Base-by-base conservation (phyloP, 257 asterid genomes). In the Solanum neorickii region DNA sequence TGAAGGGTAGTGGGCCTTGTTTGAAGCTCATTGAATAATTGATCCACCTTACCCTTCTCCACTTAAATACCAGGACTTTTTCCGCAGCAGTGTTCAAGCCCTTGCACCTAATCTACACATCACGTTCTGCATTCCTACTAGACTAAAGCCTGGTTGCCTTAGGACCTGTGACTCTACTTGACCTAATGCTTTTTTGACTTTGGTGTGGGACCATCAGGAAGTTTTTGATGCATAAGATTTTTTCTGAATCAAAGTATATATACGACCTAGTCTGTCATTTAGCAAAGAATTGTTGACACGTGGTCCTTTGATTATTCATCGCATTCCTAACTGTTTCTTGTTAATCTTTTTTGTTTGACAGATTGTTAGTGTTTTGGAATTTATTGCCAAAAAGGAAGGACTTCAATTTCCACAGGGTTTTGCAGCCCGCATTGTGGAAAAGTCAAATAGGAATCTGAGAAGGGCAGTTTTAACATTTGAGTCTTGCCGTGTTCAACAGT, bases 401-500 rank as follows among this genome's bases (percentile, higher is more conserved):
- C 92, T 97, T 89, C 97, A 94, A 87, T 93, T 95, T 25, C 98
- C 98, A 25, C 76, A 95, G 23, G 97, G 97, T 89, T 94, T 95
- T 92, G 92, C 98, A 86, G 91, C 90, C 31, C 97, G 98, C 74
- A 86, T 97, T 88, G 98, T 93, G 84, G 93, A 93, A 85, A 97
- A 95, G 88, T 97, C 99, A 66, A 96, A 95, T 89, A 91, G 98
- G 90, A 97, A 98, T 89, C 91, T 95, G 86, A 94, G 99, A 90
- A 94, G 98, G 89, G 99, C 99, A 86, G 93, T 97, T 89, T 91
- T 97, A 87, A 92, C 94, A 74, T 93, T 95, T 90, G 99, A 97
- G 91, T 93, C 99, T 82, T 97, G 98, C 86, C 96, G 97, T 88
- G 99, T 95, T 86, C 98, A 95, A 90, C 98, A 95, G 99, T 97